These are phyloP conservation scores for Dillenia turbinata DNA, from an alignment of 164 flowering plant species.

Conservation along the genomic window DNA sequence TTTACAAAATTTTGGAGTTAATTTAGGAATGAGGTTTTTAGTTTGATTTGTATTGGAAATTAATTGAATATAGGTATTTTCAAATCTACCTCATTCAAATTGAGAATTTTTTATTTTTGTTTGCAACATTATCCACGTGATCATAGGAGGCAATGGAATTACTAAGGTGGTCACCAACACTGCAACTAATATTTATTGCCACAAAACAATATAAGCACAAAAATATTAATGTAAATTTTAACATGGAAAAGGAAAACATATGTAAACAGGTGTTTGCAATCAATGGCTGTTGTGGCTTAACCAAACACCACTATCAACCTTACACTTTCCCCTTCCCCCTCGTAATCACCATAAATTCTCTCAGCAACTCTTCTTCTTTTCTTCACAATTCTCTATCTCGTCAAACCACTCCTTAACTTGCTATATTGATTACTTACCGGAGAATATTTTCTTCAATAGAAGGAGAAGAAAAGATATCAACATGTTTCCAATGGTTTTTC, in stretches of 20 bases:
- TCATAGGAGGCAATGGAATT: too few species aligned
- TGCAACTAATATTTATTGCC: too few species aligned
- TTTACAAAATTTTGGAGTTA: too few species aligned
- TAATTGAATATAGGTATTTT: too few species aligned
- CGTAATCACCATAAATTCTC: constrained; percentile 28
- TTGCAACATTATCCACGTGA: too few species aligned
- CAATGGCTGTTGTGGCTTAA: constrained; percentile 48
- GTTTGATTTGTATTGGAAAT: too few species aligned
- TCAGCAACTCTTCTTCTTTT: constrained; percentile 7
- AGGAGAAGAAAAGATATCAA: background rate
- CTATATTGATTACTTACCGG: background rate
- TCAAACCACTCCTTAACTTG: background rate
- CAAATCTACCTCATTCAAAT: too few species aligned
- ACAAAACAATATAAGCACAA: too few species aligned
- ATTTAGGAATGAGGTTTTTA: too few species aligned
- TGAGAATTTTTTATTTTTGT: too few species aligned
- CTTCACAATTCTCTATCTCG: constrained; percentile 6
- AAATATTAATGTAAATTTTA: too few species aligned
- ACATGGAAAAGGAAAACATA: constrained; percentile 3
- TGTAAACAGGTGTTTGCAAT: constrained; percentile 14
- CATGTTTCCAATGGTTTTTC: constrained; percentile 39
- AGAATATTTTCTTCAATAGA: background rate
- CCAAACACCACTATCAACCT: constrained; percentile 34
- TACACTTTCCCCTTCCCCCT: background rate
- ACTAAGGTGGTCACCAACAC: too few species aligned